Base-by-base conservation (phyloP, 2,329 filamentous ascomycete genomes). In the Fusarium irregulare region DNA sequence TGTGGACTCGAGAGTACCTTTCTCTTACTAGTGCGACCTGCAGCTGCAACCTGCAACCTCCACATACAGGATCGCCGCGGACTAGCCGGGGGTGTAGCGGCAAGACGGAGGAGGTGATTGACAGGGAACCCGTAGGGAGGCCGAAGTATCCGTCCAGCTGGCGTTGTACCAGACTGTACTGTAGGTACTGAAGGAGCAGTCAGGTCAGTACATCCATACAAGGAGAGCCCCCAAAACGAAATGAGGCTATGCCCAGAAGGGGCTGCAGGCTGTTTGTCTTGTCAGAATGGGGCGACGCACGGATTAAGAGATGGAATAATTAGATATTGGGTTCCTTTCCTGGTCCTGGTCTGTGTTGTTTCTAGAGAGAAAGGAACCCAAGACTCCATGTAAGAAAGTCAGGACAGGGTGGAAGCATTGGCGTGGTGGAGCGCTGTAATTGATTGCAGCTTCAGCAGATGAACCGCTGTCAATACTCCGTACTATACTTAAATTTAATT, bases 11-110 rank as follows among this genome's bases (percentile, higher is more conserved):
- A 66, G 54, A 64, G 65, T 70, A 72, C 72, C 60, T 75, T 64
- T 46, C 58, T 40, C 58, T 50, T 59, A 56, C 56, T 71, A 68
- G 68, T 61, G 63, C 56, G 64, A 59, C 68, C 59, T 55, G 25
- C 32, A 50, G 44, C 60, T 64, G 60, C 59, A 49, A 51, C 67
- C 55, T 68, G 63, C 63, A 59, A 66, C 71, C 73, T 75, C 73
- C 73, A 74, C 49, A 63, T 63, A 51, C 64, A 61, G 65, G 73
- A 75, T 75, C 71, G 71, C 62, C 73, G 66, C 65, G 63, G 70
- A 64, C 70, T 74, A 67, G 65, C 67, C 70, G 66, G 73, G 71
- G 63, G 32, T 41, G 47, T 65, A 30, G 62, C 69, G 58, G 63
- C 63, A 66, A 61, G 61, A 60, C 49, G 58, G 57, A 68, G 61